These are phyloP conservation scores for Lophiostoma macrostomum DNA, from an alignment of 495 filamentous ascomycete species.

Conservation along the genomic window DNA sequence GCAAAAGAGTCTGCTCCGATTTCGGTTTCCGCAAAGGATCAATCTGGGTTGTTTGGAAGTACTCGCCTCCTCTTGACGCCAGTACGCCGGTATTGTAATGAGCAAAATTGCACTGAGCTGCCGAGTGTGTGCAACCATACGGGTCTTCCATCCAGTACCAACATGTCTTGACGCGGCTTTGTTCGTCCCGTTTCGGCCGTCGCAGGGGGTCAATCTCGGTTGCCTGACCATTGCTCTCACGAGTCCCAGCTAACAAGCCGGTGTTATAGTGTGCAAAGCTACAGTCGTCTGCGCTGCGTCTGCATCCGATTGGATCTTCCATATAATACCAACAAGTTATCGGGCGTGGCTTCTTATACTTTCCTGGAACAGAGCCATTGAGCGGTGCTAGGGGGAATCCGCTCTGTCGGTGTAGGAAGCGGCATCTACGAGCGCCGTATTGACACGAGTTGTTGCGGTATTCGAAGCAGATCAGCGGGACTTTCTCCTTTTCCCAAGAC, in stretches of 20 bases:
- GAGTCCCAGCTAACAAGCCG: constrained; percentile 2
- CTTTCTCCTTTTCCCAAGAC: constrained; percentile 18
- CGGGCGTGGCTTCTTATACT: constrained; percentile 7
- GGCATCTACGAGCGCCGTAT: constrained; percentile 16
- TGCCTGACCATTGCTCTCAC: no score
- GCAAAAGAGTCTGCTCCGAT: no score
- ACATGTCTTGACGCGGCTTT: no score
- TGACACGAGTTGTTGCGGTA: constrained; percentile 22
- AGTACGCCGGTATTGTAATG: no score
- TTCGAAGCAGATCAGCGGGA: constrained; percentile 27
- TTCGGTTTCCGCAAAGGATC: no score
- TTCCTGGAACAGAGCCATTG: constrained; percentile 19
- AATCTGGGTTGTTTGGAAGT: no score
- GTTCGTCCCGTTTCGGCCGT: no score
- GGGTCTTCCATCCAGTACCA: no score
- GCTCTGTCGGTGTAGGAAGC: constrained; percentile 23
- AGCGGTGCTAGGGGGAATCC: neutral
- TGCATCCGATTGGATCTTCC: neutral
- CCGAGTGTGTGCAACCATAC: no score
- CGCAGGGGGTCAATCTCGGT: no score
- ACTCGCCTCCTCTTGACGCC: no score
- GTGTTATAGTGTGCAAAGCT: constrained; percentile 17
- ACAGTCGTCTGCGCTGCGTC: constrained; percentile 6
- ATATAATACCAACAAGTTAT: constrained; percentile 25
- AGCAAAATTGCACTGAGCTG: no score